Conservation (phyloP, 2,329 filamentous ascomycete species). For the Orbilia quercus region DNA sequence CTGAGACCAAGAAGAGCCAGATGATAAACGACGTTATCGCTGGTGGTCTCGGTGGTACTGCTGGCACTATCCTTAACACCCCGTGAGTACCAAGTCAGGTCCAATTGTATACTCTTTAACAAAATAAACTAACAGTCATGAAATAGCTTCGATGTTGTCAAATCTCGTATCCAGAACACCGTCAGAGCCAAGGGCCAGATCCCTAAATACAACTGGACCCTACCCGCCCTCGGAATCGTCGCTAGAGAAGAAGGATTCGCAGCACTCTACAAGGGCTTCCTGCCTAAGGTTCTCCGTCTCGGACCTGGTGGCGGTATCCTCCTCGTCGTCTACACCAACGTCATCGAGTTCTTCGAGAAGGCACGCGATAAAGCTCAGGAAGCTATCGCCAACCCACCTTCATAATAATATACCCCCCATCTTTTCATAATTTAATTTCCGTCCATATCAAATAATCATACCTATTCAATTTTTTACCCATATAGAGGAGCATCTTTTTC, state of each 20-base stretch:
- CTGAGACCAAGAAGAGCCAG: constrained; percentile 81
- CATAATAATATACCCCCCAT: constrained; percentile 6
- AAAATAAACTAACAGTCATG: constrained; percentile 2
- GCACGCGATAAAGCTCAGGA: constrained; percentile 65
- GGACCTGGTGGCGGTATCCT: constrained; percentile 74
- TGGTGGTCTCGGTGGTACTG: constrained; percentile 86
- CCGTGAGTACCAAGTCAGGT: constrained; percentile 64
- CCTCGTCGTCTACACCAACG: constrained; percentile 84
- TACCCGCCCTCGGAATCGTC: constrained; percentile 84
- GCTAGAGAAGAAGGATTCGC: constrained; percentile 91
- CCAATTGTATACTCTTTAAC: neutral
- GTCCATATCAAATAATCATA: constrained; percentile 9
- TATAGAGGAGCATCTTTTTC: constrained; percentile 29
- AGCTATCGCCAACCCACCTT: constrained; percentile 15
- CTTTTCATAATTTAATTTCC: neutral
- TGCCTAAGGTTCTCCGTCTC: constrained; percentile 85
- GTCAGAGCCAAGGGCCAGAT: constrained; percentile 80
- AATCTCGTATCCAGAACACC: constrained; percentile 96
- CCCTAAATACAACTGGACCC: constrained; percentile 99
- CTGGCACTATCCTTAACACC: constrained; percentile 92
- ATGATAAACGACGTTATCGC: constrained; percentile 88
- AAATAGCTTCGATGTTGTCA: constrained; percentile 84
- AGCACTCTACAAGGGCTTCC: constrained; percentile 96
- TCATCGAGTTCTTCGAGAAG: constrained; percentile 91
- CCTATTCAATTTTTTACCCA: constrained; percentile 6